A percentile compares a stretch with the other conserved stretches of the same genome.
Evolutionary conservation across 108 stramenopile genomes (phyloP).

Genomic region (Pseudonitzschia multiseries): DNA sequence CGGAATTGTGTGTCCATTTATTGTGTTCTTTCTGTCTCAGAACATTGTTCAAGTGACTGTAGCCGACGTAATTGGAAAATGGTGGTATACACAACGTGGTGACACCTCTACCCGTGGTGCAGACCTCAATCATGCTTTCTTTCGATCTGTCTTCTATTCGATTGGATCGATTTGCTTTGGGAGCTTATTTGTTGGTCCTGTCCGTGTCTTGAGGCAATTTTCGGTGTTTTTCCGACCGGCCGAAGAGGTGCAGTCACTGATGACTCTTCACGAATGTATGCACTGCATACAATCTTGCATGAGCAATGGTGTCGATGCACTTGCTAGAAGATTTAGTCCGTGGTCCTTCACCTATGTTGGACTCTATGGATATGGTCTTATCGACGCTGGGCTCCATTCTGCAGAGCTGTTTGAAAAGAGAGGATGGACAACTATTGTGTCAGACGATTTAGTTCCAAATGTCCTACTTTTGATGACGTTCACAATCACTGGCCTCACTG

Average conservation of each 20-base stretch:
- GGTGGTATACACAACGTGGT: conserved; percentile 75
- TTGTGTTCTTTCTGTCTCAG: conserved; percentile 28
- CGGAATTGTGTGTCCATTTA: background rate
- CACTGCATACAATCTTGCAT: conserved; percentile 62
- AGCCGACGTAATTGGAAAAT: conserved; percentile 83
- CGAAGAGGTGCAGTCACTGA: conserved; percentile 53
- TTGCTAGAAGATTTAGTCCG: conserved; percentile 67
- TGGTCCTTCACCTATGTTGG: conserved; percentile 90
- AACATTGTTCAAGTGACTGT: conserved; percentile 86
- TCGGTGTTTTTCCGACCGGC: conserved; percentile 66
- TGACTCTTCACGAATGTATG: conserved; percentile 77
- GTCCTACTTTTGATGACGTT: conserved; percentile 73
- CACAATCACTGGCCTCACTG: conserved; percentile 75
- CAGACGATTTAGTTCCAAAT: conserved; percentile 82
- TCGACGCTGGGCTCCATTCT: conserved; percentile 68
- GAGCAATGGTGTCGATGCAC: conserved; percentile 60
- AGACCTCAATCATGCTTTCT: conserved; percentile 46
- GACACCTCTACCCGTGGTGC: conserved; percentile 23
- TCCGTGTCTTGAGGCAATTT: conserved; percentile 68
- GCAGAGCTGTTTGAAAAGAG: conserved; percentile 78
- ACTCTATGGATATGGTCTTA: conserved; percentile 81
- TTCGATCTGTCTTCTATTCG: conserved; percentile 56
- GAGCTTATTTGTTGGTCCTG: conserved; percentile 82
- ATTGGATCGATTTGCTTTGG: conserved; percentile 92
- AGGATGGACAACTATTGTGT: conserved; percentile 87